Evolutionary conservation across 352 stramenopile genomes (phyloP), one percentile per base, ranked within the genome.

Genomic region (Phytophthora foliorum): DNA sequence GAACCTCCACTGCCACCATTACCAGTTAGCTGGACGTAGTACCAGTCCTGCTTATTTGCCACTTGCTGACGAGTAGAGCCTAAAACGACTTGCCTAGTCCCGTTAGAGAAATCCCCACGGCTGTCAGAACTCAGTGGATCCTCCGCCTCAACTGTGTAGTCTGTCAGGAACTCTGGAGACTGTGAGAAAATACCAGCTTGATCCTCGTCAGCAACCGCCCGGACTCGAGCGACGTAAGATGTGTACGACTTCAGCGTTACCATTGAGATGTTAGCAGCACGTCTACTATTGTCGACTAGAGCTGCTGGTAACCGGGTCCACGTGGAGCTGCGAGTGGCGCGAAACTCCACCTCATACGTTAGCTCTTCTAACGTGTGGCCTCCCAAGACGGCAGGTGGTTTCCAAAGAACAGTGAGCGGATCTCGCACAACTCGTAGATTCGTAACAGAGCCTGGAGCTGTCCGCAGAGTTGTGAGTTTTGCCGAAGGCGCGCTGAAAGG

Each of bases 1-100:
- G 52, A 54, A 19, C 58, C 58, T n/a, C 69, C 65, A 42, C 16
- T 66, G 13, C 87, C 89, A 7, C 87, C 87, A 48, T 64, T 68
- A 2, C 72, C 84, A 19, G 85, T 80, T 21, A 84, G 67, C 19
- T 87, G 71, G 45, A 92, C 54, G 63, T 94, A 96, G 66, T 90
- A 82, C 17, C 61, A 74, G 32, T 94, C 87, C 11, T 65, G 51
- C 2, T 36, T 45, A 51, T 93, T 92, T 0, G 75, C 89, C 17
- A 74, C 66, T 17, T 46, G 31, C 3, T 73, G 52, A 10, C 75
- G 71, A 17, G 57, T 45, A 17, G 83, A 86, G 27, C 54, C 69
- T 39, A 67, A 52, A 4, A 80, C 55, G 14, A 77, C 34, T 45
- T 69, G 56, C 17, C 53, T 50, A 21, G 38, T 44, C 31, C 63